phyloP scores from a whole-genome alignment of 2,329 filamentous ascomycete species.

The Penicillium sp. region DNA sequence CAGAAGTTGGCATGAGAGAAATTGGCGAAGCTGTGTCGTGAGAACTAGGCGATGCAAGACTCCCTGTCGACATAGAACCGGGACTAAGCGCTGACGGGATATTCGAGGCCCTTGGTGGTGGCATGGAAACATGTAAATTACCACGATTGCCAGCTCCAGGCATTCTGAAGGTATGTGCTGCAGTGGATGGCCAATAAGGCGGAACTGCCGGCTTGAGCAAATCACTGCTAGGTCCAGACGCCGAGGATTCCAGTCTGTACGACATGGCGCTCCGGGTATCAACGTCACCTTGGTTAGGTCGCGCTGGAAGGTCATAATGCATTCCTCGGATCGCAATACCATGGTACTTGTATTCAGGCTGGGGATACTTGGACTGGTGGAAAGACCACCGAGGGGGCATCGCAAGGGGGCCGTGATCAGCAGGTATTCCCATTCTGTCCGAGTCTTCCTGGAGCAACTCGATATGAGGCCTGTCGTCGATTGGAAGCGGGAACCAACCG shows the following conservation, averaged over 20 bases:
- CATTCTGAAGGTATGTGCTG: slow-evolving; percentile 31
- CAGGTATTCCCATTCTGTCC: neutral
- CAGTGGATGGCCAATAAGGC: slow-evolving; percentile 33
- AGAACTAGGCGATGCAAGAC: slow-evolving; percentile 23
- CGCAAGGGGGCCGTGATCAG: neutral
- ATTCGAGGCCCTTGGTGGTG: slow-evolving; percentile 15
- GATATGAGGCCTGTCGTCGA: slow-evolving; percentile 1
- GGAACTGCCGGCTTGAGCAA: slow-evolving; percentile 17
- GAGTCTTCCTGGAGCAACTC: slow-evolving; percentile 2
- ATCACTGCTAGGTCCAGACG: slow-evolving; percentile 5
- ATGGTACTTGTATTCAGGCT: slow-evolving; percentile 4
- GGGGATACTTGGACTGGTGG: slow-evolving; percentile 10
- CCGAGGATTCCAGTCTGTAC: neutral
- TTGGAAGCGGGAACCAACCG: neutral
- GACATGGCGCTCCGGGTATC: slow-evolving; percentile 40
- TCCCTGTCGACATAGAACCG: slow-evolving; percentile 25
- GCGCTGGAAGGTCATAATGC: slow-evolving; percentile 2
- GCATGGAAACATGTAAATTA: slow-evolving; percentile 26
- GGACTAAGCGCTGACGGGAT: slow-evolving; percentile 24
- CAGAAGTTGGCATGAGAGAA: slow-evolving; percentile 16
- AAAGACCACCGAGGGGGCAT: slow-evolving; percentile 6
- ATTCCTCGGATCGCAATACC: slow-evolving; percentile 3
- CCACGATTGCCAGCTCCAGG: slow-evolving; percentile 14
- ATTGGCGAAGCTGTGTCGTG: slow-evolving; percentile 22
- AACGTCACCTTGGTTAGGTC: slow-evolving; percentile 28